These are phyloP conservation scores for Kockiozyma suomiensis DNA, from an alignment of 805 yeast genomes.

Conservation along the genomic window DNA sequence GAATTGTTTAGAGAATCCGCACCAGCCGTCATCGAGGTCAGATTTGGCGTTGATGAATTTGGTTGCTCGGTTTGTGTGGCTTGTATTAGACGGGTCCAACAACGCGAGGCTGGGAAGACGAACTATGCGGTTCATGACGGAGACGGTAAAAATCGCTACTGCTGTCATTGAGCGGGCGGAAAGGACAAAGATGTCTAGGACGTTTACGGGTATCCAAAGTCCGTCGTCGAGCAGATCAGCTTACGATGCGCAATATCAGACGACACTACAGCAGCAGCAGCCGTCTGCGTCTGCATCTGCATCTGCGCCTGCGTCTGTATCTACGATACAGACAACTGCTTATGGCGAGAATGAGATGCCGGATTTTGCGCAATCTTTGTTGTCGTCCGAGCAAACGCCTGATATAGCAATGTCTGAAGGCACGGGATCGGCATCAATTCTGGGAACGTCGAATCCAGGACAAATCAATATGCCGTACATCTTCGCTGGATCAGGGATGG, in stretches of 20 bases:
- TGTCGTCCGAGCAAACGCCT: too few relatives aligned
- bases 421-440: neutral
- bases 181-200: neutral
- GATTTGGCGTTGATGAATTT: conserved; percentile 33
- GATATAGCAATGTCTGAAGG: neutral
- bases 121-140: conserved; percentile 1
- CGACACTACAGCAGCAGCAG: too few relatives aligned
- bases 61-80: conserved; percentile 17
- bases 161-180: conserved; percentile 10
- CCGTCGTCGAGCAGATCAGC: too few relatives aligned
- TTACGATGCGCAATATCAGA: too few relatives aligned
- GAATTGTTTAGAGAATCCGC: conserved; percentile 35
- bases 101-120: neutral
- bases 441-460: neutral
- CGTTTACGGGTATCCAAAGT: too few relatives aligned
- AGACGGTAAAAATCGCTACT: conserved; percentile 9
- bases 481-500: conserved; percentile 13
- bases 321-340: too few relatives aligned
- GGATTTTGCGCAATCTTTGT: too few relatives aligned
- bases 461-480: conserved; percentile 9
- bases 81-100: neutral
- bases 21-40: conserved; percentile 29
- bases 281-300: too few relatives aligned
- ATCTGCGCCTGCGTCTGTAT: too few relatives aligned
- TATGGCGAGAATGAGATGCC: too few relatives aligned